Conservation (phyloP, 2,329 filamentous ascomycete species). For the Aspergillus tubingensis region DNA sequence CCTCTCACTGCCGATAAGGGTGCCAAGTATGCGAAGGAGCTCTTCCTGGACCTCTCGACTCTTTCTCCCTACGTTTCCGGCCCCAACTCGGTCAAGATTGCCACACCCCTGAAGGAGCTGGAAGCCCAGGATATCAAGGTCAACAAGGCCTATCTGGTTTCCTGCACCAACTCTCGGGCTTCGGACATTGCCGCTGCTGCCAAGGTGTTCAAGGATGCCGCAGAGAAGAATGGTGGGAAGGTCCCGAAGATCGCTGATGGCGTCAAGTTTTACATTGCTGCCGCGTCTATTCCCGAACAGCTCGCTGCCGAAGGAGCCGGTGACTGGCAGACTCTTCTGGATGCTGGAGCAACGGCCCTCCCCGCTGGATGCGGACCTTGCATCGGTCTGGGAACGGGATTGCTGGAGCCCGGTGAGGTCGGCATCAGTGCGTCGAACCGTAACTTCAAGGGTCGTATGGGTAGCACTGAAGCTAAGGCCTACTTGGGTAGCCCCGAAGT, state of each 20-base stretch:
- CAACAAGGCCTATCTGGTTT: conserved; percentile 83
- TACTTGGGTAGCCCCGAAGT: conserved; percentile 89
- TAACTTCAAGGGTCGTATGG: conserved; percentile 93
- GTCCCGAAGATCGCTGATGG: conserved; percentile 70
- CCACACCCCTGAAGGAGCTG: conserved; percentile 74
- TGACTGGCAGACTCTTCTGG: conserved; percentile 80
- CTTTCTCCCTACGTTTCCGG: conserved; percentile 82
- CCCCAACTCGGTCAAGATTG: conserved; percentile 87
- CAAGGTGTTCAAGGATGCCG: conserved; percentile 78
- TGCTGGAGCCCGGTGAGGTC: conserved; percentile 81
- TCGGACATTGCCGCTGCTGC: conserved; percentile 83
- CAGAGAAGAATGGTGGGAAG: conserved; percentile 59
- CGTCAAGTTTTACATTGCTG: conserved; percentile 86
- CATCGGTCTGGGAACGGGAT: conserved; percentile 78
- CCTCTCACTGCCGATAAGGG: conserved; percentile 70
- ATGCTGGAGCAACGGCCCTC: conserved; percentile 73
- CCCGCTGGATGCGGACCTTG: conserved; percentile 79
- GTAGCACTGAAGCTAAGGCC: conserved; percentile 73
- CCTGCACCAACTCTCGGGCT: conserved; percentile 82
- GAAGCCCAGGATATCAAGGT: conserved; percentile 73
- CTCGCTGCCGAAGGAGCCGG: conserved; percentile 73
- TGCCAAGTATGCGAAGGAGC: conserved; percentile 78
- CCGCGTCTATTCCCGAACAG: conserved; percentile 79
- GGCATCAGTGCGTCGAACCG: conserved; percentile 82
- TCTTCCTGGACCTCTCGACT: conserved; percentile 80